A percentile compares a stretch with the other conserved stretches of the same genome.
Conservation (phyloP, 2,329 filamentous ascomycete genomes). For the Alternaria burnsii region DNA sequence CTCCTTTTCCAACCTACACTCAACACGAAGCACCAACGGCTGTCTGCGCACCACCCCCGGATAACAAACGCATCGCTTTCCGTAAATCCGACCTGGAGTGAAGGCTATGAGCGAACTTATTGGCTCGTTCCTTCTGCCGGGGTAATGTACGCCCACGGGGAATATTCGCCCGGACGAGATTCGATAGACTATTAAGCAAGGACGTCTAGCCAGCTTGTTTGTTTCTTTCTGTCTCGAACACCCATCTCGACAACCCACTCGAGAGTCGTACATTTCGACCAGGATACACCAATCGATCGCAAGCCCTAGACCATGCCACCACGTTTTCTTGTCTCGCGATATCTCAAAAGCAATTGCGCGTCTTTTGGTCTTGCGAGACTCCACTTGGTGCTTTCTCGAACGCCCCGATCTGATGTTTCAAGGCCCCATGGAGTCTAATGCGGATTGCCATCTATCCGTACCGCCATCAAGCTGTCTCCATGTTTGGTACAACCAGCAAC, state of each 20-base stretch:
- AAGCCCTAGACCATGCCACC: neutral
- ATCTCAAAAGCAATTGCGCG: slow-evolving; percentile 8
- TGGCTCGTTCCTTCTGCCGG: slow-evolving; percentile 7
- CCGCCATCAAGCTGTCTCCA: neutral
- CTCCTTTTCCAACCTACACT: neutral
- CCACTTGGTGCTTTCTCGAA: slow-evolving; percentile 6
- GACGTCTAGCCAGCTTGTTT: neutral
- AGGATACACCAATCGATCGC: neutral
- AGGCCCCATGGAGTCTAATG: slow-evolving; percentile 9
- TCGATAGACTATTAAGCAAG: neutral
- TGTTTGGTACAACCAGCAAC: neutral
- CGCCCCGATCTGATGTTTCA: slow-evolving; percentile 16
- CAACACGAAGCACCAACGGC: slow-evolving; percentile 5
- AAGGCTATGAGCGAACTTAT: neutral
- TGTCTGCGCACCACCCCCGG: slow-evolving; percentile 5
- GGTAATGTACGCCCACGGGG: neutral
- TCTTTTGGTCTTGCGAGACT: slow-evolving; percentile 9
- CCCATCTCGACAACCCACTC: slow-evolving; percentile 3
- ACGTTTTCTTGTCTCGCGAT: slow-evolving; percentile 3
- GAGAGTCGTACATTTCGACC: neutral
- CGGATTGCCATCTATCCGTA: slow-evolving; percentile 10
- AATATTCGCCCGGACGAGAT: slow-evolving; percentile 1
- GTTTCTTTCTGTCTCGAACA: slow-evolving; percentile 13
- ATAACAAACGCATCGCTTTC: slow-evolving; percentile 14
- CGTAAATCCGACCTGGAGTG: neutral